Conservation (phyloP, 805 yeast genomes). For the Martiniozyma abietophila region DNA sequence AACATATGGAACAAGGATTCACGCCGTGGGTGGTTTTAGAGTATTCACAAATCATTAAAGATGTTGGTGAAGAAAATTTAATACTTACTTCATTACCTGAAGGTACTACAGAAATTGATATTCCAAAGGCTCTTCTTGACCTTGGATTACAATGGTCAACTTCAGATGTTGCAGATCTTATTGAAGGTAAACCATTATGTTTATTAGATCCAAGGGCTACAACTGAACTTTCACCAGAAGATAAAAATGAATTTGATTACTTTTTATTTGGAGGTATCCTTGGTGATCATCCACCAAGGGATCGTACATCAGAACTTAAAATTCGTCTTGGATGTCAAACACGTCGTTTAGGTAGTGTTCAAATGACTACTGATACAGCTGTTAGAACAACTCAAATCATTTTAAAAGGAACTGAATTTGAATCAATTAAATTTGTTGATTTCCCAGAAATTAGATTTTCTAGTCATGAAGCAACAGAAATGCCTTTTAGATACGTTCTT, state of each 20-base stretch:
- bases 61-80: slow-evolving; percentile 71
- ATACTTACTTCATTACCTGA: slow-evolving; percentile 68
- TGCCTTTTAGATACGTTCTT: slow-evolving; percentile 91
- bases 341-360: slow-evolving; percentile 76
- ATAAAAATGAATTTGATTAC: slow-evolving; percentile 59
- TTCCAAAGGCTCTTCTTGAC: slow-evolving; percentile 51
- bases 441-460: slow-evolving; percentile 88
- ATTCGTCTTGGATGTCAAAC: slow-evolving; percentile 76
- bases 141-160: slow-evolving; percentile 78
- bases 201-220: slow-evolving; percentile 84
- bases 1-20: slow-evolving; percentile 96
- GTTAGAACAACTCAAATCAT: slow-evolving; percentile 83
- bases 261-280: slow-evolving; percentile 95
- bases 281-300: slow-evolving; percentile 90
- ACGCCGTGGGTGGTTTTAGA: slow-evolving; percentile 93
- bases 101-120: slow-evolving; percentile 47
- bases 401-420: slow-evolving; percentile 51
- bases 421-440: slow-evolving; percentile 75
- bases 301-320: slow-evolving; percentile 85
- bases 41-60: slow-evolving; percentile 71
- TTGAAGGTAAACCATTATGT: slow-evolving; percentile 46
- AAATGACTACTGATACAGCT: slow-evolving; percentile 98
- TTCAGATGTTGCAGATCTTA: slow-evolving; percentile 45
- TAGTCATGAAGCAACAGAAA: slow-evolving; percentile 87
- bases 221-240: slow-evolving; percentile 64